phyloP scores from a whole-genome alignment of 2,329 filamentous ascomycete species.

The Colletotrichum sp. region DNA sequence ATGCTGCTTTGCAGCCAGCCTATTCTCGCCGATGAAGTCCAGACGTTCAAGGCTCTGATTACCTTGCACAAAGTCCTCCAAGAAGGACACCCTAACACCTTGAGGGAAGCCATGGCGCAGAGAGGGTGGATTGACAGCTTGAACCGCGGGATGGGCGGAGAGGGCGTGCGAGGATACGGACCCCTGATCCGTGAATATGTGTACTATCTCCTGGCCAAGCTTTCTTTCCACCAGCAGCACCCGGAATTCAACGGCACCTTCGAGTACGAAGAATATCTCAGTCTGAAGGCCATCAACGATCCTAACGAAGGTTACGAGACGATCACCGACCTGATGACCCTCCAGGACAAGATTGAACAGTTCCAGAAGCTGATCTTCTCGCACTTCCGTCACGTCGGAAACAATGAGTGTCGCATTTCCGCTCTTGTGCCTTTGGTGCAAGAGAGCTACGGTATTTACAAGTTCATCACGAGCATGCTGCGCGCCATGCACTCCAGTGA shows the following conservation, averaged over 20 bases:
- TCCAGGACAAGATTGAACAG: slow-evolving; percentile 97
- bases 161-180: slow-evolving; percentile 88
- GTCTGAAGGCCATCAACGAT: slow-evolving; percentile 96
- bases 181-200: slow-evolving; percentile 97
- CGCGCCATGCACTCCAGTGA: slow-evolving; percentile 94
- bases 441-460: slow-evolving; percentile 99
- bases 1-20: slow-evolving; percentile 71
- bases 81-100: slow-evolving; percentile 87
- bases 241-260: slow-evolving; percentile 98
- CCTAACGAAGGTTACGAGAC: slow-evolving; percentile 98
- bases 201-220: slow-evolving; percentile 90
- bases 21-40: slow-evolving; percentile 96
- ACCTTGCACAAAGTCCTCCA: slow-evolving; percentile 97
- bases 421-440: slow-evolving; percentile 92
- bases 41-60: slow-evolving; percentile 98
- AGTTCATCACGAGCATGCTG: slow-evolving; percentile 99
- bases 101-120: slow-evolving; percentile 89
- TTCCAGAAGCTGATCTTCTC: slow-evolving; percentile 99
- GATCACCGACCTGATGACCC: slow-evolving; percentile 92
- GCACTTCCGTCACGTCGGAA: slow-evolving; percentile 87
- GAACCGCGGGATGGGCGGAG: slow-evolving; percentile 80
- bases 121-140: slow-evolving; percentile 92
- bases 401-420: slow-evolving; percentile 97
- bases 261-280: slow-evolving; percentile 99
- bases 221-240: slow-evolving; percentile 95